Base-by-base conservation (phyloP, 768 basidiomycete genomes). In the Termitomyces sp. region DNA sequence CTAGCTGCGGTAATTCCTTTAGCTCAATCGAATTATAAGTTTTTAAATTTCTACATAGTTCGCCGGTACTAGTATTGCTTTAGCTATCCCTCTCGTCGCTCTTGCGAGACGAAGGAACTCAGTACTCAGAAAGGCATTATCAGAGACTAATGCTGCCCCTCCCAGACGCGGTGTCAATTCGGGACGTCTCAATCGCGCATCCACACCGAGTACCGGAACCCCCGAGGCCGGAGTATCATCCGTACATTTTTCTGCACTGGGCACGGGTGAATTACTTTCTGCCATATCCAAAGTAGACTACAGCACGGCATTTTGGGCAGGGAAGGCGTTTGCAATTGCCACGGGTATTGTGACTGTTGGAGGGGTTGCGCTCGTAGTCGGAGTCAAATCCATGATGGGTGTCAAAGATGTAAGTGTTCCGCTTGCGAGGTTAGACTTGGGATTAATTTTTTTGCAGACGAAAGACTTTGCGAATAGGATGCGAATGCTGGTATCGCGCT, bases 291-390 rank as follows among this genome's bases (percentile, higher is more conserved):
- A 63, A n/a, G 61, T 70, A 53, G 67, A 71, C 37, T 78, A 79
- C 62, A 82, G 81, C 46, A 80, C 76, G 0, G 79, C 79, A 0
- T 56, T 87, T 2, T 78, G 84, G 61, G 79, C 81, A 1, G 71
- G 80, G 5, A 87, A 86, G 61, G 88, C 88, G 0, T 83, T 91
- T 41, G 73, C 78, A 3, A 76, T 88, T 42, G 86, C 88, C 4
- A 90, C 88, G 0, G 64, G 79, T 10, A 64, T 87, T 34, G 87
- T 89, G 26, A 63, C 76, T 0, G 68, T 76, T 3, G 73, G 79
- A 26, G 86, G 80, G 0, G 67, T 74, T 5, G 71, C 67, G 0
- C 67, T 80, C 5, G 70, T 82, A 3, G 77, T 73, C 63, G 77
- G 79, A 1, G 74, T 88, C 29, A 80, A 83, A 68, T 67, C 71